A percentile compares a stretch with the other conserved stretches of the same genome.
Conservation (phyloP, 192 early-diverging fungal species). For the Entomortierella beljakovae region DNA sequence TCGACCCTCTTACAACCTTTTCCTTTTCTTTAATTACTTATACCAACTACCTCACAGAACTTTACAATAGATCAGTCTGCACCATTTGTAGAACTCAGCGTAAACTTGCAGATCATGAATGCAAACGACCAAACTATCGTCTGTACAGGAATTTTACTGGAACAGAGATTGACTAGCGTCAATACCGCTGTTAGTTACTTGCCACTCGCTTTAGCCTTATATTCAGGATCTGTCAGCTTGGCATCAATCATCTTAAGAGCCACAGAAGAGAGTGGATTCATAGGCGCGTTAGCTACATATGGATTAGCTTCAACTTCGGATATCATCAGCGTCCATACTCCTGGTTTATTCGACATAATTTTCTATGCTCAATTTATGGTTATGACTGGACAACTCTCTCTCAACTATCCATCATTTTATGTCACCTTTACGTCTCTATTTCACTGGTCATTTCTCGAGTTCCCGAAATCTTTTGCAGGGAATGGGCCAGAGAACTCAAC, state of each 20-base stretch:
- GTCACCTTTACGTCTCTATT: constrained; percentile 60
- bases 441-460: constrained; percentile 58
- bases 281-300: constrained; percentile 36
- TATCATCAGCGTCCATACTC: constrained; percentile 56
- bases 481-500: constrained; percentile 39
- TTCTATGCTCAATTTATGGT: constrained; percentile 64
- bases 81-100: constrained; percentile 43
- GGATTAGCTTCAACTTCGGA: constrained; percentile 25
- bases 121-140: constrained; percentile 20
- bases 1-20: too few relatives aligned
- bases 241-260: constrained; percentile 37
- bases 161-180: constrained; percentile 22
- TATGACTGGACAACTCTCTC: constrained; percentile 55
- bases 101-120: constrained; percentile 22
- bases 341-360: constrained; percentile 64
- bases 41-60: constrained; percentile 9
- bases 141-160: constrained; percentile 34
- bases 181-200: constrained; percentile 36
- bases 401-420: constrained; percentile 63
- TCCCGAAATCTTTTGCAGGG: constrained; percentile 45
- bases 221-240: constrained; percentile 29
- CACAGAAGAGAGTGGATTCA: constrained; percentile 19
- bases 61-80: constrained; percentile 21
- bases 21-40: not conserved
- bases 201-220: constrained; percentile 32